These are phyloP conservation scores for Nitzschia sp. DNA, from an alignment of 108 stramenopile species.

Conservation along the genomic window DNA sequence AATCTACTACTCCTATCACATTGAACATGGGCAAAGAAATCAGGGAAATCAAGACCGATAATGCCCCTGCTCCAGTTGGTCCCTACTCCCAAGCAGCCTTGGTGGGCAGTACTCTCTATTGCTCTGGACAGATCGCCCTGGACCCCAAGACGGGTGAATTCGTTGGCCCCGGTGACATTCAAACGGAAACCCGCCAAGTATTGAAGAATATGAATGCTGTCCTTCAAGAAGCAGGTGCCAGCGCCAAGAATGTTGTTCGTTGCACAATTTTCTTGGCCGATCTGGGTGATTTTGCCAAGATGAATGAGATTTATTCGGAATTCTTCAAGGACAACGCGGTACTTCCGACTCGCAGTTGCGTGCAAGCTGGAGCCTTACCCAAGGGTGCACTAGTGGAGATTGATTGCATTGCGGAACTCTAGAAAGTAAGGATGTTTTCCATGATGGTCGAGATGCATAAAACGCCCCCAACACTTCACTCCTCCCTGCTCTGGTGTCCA, in stretches of 20 bases:
- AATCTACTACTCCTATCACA: not conserved
- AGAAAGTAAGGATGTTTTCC: too few relatives aligned
- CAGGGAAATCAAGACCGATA: constrained; percentile 32
- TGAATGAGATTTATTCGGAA: constrained; percentile 55
- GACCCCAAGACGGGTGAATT: constrained; percentile 40
- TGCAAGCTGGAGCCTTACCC: constrained; percentile 53
- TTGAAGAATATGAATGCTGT: constrained; percentile 53
- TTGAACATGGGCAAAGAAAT: constrained; percentile 19
- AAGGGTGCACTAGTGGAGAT: constrained; percentile 60
- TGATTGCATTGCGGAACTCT: constrained; percentile 46
- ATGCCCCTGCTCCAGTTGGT: constrained; percentile 49
- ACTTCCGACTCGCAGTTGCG: constrained; percentile 45
- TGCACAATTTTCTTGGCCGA: constrained; percentile 56
- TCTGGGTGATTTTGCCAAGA: constrained; percentile 42
- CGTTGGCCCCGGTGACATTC: constrained; percentile 43
- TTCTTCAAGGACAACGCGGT: constrained; percentile 50
- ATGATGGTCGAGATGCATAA: too few relatives aligned
- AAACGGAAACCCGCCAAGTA: constrained; percentile 40
- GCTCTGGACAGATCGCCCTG: constrained; percentile 50
- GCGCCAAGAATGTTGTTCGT: constrained; percentile 42
- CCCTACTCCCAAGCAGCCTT: constrained; percentile 56
- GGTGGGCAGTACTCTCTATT: constrained; percentile 42
- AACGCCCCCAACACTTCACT: too few relatives aligned
- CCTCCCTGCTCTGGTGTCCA: too few relatives aligned
- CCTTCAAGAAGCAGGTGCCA: constrained; percentile 38